Evolutionary conservation across 2,329 filamentous ascomycete species (phyloP), one percentile per base, ranked within the genome.

Genomic region (Botryotinia globosa): DNA sequence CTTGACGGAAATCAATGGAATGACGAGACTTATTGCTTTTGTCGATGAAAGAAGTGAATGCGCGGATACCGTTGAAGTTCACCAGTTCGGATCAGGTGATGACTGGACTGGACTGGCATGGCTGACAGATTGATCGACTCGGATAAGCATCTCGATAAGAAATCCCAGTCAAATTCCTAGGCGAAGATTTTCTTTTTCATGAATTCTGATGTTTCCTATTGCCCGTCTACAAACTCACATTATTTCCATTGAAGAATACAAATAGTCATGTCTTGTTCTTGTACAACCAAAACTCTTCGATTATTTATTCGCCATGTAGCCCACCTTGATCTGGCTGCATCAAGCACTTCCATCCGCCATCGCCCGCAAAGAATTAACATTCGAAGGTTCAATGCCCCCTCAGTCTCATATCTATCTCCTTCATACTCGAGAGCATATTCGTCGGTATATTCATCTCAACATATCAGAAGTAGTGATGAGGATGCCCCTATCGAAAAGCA

Each of bases 221-320:
- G 22, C 44, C 14, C 22, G 22, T 44, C 14, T 18, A 20, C 37
- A 42, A 58, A 58, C 39, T 22, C 20, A 39, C 20, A 45, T 48
- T 42, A 20, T 59, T 29, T 54, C 48, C 25, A 37, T 34, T 34
- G n/a, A 69, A 45, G 51, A 71, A 42, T 48, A 58, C 62, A 66
- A 73, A 62, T 72, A 74, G 75, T 68, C 42, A 81, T 81, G 79
- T 64, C 75, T 76, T 80, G 79, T 73, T 74, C 73, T 37, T 81
- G 79, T 67, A 76, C 72, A 37, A 61, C 66, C 34, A 78, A 78
- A 64, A 76, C 74, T 22, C 73, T 80, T n/a, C 72, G 73, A 71
- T 63, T 77, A 4, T 81, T 81, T 62, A 76, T 81, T 37, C 76
- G 79, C 69, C 78, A 73, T 74, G 70, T 81, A 62, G 74, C 79